These are phyloP conservation scores for Wickerhamomyces mucosus DNA, from an alignment of 805 yeast genomes.

Conservation along the genomic window DNA sequence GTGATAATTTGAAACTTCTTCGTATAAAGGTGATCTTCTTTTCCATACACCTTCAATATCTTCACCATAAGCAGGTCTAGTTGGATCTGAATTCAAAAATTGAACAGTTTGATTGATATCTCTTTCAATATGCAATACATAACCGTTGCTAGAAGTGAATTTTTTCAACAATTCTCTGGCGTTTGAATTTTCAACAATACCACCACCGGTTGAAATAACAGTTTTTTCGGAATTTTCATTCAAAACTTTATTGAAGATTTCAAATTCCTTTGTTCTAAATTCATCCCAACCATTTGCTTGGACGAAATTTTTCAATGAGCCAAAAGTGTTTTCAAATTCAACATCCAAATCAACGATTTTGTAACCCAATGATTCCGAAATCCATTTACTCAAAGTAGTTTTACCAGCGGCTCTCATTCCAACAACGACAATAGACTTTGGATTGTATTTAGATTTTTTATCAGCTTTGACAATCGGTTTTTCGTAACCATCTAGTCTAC, in stretches of 20 bases:
- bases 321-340: slow-evolving; percentile 45
- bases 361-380: slow-evolving; percentile 60
- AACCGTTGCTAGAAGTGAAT: slow-evolving; percentile 43
- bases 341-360: slow-evolving; percentile 68
- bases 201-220: slow-evolving; percentile 94
- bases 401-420: slow-evolving; percentile 99
- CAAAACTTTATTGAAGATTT: slow-evolving; percentile 42
- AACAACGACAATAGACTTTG: slow-evolving; percentile 57
- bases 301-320: slow-evolving; percentile 51
- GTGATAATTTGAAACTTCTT: slow-evolving; percentile 66
- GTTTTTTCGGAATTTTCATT: slow-evolving; percentile 30
- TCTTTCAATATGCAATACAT: slow-evolving; percentile 87
- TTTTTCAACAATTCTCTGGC: slow-evolving; percentile 55
- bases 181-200: slow-evolving; percentile 71
- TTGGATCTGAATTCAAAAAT: slow-evolving; percentile 65
- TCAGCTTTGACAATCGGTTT: slow-evolving; percentile 16
- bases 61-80: slow-evolving; percentile 80
- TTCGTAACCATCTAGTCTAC: slow-evolving; percentile 64
- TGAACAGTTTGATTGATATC: slow-evolving; percentile 70
- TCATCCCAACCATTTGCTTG: slow-evolving; percentile 75
- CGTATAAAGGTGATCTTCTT: slow-evolving; percentile 72
- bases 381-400: slow-evolving; percentile 75
- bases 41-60: slow-evolving; percentile 80
- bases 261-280: slow-evolving; percentile 63
- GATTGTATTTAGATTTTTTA: slow-evolving; percentile 24